Base-by-base conservation (phyloP, 1,284 basidiomycete genomes). In the Flammula alnicola region DNA sequence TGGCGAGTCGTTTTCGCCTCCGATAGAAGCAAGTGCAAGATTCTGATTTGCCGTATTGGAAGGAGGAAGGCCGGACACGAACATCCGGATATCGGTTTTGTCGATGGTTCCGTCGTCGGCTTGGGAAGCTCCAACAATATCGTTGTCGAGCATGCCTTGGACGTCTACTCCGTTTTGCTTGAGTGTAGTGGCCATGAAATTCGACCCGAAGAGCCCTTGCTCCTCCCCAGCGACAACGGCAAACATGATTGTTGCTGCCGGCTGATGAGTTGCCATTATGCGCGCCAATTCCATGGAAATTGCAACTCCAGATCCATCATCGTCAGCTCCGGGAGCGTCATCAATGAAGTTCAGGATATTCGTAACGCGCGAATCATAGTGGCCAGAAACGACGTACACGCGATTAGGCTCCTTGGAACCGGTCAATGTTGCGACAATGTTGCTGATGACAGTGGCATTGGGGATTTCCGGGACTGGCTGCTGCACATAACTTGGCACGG, bases 91-190 rank as follows among this genome's bases (percentile, higher is more conserved):
- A 51, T 72, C 72, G 54, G 72, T 71, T 4, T 77, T 72, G 47
- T 79, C 77, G 20, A 54, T 57, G 7, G 68, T 66, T 5, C 75
- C 74, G 40, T 77, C 72, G 54, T 79, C 78, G 2, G 63, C 76
- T 36, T 72, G 76, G 8, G 77, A 71, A 46, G 74, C 74, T 3
- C 78, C 78, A 10, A 80, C 77, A 51, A 80, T 79, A 55, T 79
- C 78, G 55, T 73, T 74, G 51, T 78, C 74, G 48, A 80, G 66
- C 78, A 80, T 80, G 6, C 77, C 79, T 58, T 81, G 78, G 7
- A 80, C 75, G 55, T 81, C 75, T 10, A 69, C 68, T 2, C 76
- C 71, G 3, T 70, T 67, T 7, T 66, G 67, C 23, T 67, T 68
- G 41, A 80, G 62, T 22, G 66, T 62, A 44, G 70, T 64, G 3